These are phyloP conservation scores for Platanthera zijinensis DNA, from an alignment of 106 monocot species.

Conservation along the genomic window DNA sequence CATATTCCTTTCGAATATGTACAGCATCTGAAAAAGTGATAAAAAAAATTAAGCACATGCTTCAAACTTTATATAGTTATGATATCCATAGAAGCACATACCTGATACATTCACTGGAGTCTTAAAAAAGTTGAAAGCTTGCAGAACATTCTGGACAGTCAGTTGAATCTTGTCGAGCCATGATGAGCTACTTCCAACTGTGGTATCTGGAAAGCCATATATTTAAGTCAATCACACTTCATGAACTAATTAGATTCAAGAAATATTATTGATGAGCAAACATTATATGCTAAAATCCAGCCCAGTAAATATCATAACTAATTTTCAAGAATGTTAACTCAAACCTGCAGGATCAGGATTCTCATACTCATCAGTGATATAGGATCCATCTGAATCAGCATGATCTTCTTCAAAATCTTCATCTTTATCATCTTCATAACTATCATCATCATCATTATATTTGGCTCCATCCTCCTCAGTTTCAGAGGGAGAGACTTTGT, in stretches of 20 bases:
- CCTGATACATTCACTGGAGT: conserved; percentile 86
- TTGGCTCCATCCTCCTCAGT: conserved; percentile 44
- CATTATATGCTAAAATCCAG: neutral
- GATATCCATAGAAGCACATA: conserved; percentile 15
- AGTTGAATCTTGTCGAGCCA: conserved; percentile 81
- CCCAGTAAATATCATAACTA: neutral
- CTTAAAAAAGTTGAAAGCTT: conserved; percentile 79
- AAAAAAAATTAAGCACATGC: neutral
- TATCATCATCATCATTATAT: conserved; percentile 38
- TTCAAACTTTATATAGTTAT: conserved; percentile 3
- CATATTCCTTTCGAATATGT: conserved; percentile 82
- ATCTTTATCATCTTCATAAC: conserved; percentile 31
- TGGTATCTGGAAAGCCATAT: conserved; percentile 34
- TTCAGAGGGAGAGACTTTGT: conserved; percentile 54
- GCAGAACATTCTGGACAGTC: conserved; percentile 59
- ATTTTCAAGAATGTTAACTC: neutral
- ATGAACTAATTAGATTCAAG: neutral
- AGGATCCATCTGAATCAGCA: conserved; percentile 22
- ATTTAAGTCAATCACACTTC: neutral
- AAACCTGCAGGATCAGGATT: conserved; percentile 51
- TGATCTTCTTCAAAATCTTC: conserved; percentile 47
- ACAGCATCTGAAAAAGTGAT: conserved; percentile 50
- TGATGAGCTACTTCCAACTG: conserved; percentile 31
- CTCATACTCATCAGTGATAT: conserved; percentile 42
- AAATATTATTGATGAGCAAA: neutral